Evolutionary conservation across 306 rosid genomes (phyloP).

Genomic region (Myrica gale): DNA sequence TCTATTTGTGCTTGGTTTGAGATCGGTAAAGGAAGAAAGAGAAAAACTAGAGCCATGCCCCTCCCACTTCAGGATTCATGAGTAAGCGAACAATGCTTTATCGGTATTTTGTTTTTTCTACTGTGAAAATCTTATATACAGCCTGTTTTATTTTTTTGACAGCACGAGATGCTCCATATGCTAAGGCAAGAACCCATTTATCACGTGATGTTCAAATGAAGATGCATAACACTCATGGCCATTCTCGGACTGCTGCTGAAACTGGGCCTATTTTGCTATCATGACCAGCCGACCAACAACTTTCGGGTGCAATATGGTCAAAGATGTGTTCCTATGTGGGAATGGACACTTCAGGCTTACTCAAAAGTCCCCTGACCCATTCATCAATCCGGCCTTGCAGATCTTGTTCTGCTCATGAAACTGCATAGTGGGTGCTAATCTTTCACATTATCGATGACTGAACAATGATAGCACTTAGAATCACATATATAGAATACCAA

Average conservation of each 20-base stretch:
- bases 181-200: conserved; percentile 75
- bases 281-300: conserved; percentile 29
- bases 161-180: conserved; percentile 97
- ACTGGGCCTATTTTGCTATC: conserved; percentile 83
- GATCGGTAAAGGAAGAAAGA: background rate
- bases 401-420: background rate
- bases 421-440: background rate
- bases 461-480: conserved; percentile 15
- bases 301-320: conserved; percentile 12
- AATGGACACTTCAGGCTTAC: conserved; percentile 9
- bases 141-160: conserved; percentile 24
- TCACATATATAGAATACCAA: conserved; percentile 28
- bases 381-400: conserved; percentile 1
- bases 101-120: background rate
- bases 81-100: background rate
- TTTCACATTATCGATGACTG: background rate
- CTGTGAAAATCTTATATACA: conserved; percentile 19
- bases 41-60: too few species aligned
- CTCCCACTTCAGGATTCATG: too few species aligned
- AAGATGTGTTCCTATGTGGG: conserved; percentile 16
- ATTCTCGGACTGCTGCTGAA: conserved; percentile 71
- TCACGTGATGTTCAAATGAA: conserved; percentile 88
- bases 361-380: background rate
- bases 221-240: conserved; percentile 63
- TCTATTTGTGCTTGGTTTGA: background rate